Conservation (phyloP, 2,329 filamentous ascomycete species). For the Fusarium tupiense region DNA sequence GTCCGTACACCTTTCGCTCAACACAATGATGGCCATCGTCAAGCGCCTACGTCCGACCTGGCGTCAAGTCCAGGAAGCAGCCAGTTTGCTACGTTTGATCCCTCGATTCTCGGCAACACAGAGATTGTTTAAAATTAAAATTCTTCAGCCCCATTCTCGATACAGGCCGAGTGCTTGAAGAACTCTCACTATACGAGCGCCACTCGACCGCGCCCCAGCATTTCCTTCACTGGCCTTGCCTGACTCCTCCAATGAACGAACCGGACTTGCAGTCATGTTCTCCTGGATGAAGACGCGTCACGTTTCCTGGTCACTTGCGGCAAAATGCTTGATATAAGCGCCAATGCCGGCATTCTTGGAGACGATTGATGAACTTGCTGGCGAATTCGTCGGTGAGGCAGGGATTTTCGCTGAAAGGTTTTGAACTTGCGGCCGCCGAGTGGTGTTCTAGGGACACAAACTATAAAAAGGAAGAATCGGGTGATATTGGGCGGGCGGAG, state of each 20-base stretch:
- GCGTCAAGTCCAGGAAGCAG: neutral
- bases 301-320: slow-evolving; percentile 49
- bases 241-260: slow-evolving; percentile 1
- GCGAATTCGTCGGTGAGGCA: slow-evolving; percentile 51
- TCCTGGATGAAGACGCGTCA: slow-evolving; percentile 25
- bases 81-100: neutral
- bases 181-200: slow-evolving; percentile 13
- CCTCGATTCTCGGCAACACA: neutral
- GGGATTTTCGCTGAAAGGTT: slow-evolving; percentile 53
- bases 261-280: slow-evolving; percentile 20
- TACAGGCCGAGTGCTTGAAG: slow-evolving; percentile 6
- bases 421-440: slow-evolving; percentile 54
- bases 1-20: neutral
- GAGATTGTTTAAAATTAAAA: neutral
- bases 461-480: neutral
- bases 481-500: neutral
- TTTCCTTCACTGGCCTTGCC: too few relatives aligned
- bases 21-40: neutral
- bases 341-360: slow-evolving; percentile 50
- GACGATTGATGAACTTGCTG: slow-evolving; percentile 41
- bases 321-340: slow-evolving; percentile 54
- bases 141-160: neutral
- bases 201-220: slow-evolving; percentile 23
- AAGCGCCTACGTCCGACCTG: neutral
- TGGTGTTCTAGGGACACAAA: slow-evolving; percentile 39